Percentiles rank a stretch among this genome's conserved stretches.
Evolutionary conservation across 331 rosid genomes (phyloP).

Genomic region (Saraca asoca): DNA sequence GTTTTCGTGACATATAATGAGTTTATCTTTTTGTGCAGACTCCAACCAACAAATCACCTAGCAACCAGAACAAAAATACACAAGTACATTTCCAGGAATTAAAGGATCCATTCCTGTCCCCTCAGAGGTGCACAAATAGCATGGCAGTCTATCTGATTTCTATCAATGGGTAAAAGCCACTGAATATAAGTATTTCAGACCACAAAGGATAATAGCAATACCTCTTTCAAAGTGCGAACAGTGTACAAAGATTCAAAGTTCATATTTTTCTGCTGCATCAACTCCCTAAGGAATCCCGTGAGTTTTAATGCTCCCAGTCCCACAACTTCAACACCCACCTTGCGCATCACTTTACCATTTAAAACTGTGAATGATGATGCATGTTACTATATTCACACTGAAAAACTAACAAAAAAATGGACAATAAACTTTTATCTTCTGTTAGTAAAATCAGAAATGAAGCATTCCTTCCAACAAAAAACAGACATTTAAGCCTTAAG

Average conservation of each 20-base stretch:
- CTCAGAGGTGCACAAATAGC: slow-evolving; percentile 6
- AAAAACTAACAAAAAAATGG: neutral
- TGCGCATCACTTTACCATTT: slow-evolving; percentile 74
- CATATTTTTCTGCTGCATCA: slow-evolving; percentile 68
- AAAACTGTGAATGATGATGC: slow-evolving; percentile 48
- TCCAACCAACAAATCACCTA: no score
- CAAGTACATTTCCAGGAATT: neutral
- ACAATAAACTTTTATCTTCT: neutral
- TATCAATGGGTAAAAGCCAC: no score
- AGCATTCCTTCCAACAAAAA: no score
- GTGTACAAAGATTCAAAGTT: slow-evolving; percentile 71
- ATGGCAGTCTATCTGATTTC: neutral
- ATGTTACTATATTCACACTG: slow-evolving; percentile 14
- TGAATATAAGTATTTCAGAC: slow-evolving; percentile 23
- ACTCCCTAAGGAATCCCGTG: slow-evolving; percentile 74
- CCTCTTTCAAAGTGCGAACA: slow-evolving; percentile 84
- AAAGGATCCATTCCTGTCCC: slow-evolving; percentile 20
- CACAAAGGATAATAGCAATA: slow-evolving; percentile 33
- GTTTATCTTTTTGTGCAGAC: no score
- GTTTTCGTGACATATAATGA: no score
- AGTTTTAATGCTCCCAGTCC: slow-evolving; percentile 87
- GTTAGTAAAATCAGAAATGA: no score
- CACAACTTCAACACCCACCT: slow-evolving; percentile 78
- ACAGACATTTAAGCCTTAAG: no score
- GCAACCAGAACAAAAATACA: no score